A percentile compares a stretch with the other conserved stretches of the same genome.
Evolutionary conservation across 495 filamentous ascomycete species (phyloP).

Genomic region (Parachaetomium inaequale): DNA sequence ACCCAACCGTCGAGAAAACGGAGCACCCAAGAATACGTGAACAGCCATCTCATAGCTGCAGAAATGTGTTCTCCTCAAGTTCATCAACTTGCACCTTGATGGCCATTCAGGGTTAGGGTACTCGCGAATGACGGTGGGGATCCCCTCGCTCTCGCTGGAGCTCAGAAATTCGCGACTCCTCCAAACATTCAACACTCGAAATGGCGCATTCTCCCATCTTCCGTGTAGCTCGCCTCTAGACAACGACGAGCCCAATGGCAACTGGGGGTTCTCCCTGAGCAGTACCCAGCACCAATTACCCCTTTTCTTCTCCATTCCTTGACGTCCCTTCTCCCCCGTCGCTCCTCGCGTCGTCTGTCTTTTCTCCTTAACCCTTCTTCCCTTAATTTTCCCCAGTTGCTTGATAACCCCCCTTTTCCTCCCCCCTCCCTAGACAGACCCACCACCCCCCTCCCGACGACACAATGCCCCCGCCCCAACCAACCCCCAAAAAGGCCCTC

Average conservation of each 20-base stretch:
- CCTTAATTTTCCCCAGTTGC: background rate
- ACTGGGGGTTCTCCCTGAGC: slow-evolving; percentile 13
- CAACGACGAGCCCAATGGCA: slow-evolving; percentile 19
- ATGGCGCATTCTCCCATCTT: slow-evolving; percentile 25
- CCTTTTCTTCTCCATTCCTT: background rate
- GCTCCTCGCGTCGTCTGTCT: background rate
- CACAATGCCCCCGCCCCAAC: slow-evolving; percentile 25
- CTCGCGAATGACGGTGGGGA: slow-evolving; percentile 11
- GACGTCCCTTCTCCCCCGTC: background rate
- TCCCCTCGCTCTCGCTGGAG: slow-evolving; percentile 2
- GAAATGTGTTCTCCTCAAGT: too few relatives aligned
- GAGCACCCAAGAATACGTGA: too few relatives aligned
- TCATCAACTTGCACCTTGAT: too few relatives aligned
- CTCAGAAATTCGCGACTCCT: slow-evolving; percentile 5
- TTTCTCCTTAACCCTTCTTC: background rate
- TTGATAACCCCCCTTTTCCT: background rate
- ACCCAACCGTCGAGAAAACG: too few relatives aligned
- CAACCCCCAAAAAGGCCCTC: slow-evolving; percentile 25
- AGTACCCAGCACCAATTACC: background rate
- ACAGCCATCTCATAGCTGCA: too few relatives aligned
- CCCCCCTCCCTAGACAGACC: slow-evolving; percentile 6
- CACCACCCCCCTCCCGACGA: slow-evolving; percentile 12
- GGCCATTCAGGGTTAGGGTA: slow-evolving; percentile 14
- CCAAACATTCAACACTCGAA: slow-evolving; percentile 13
- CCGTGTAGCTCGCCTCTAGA: slow-evolving; percentile 1